Evolutionary conservation across 257 asterid species (phyloP).

Genomic region (Przewalskia tangutica): DNA sequence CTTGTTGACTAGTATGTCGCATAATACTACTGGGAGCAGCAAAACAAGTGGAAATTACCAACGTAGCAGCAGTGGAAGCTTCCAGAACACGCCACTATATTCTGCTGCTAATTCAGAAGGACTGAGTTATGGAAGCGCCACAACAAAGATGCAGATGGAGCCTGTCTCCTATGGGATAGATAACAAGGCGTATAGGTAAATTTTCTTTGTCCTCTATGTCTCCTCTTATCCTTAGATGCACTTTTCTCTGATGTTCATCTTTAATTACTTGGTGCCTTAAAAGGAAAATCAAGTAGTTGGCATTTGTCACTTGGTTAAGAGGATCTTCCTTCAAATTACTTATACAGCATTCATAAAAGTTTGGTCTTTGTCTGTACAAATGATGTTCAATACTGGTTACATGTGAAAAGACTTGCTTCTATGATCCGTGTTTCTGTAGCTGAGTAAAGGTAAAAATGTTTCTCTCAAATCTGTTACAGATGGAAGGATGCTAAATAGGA

Average conservation of each 20-base stretch:
- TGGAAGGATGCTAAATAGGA: neutral
- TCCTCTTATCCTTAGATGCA: neutral
- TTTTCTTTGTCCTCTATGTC: neutral
- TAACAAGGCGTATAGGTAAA: slow-evolving; percentile 61
- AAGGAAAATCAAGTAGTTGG: neutral
- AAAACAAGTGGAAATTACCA: slow-evolving; percentile 36
- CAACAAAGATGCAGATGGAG: slow-evolving; percentile 70
- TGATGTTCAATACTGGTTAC: neutral
- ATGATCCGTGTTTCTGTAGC: neutral
- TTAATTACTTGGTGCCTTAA: neutral
- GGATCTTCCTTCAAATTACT: neutral
- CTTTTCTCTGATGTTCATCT: neutral
- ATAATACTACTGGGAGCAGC: slow-evolving; percentile 42
- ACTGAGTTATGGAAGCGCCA: slow-evolving; percentile 46
- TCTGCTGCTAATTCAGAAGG: slow-evolving; percentile 48
- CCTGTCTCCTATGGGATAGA: slow-evolving; percentile 49
- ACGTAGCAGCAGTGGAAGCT: slow-evolving; percentile 44
- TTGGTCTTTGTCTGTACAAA: neutral
- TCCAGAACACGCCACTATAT: slow-evolving; percentile 46
- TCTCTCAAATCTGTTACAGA: neutral
- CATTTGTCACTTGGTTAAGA: neutral
- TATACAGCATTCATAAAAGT: neutral
- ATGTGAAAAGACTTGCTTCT: neutral
- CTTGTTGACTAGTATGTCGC: slow-evolving; percentile 48
- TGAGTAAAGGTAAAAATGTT: neutral